Evolutionary conservation across 169 alveolate genomes (phyloP), one percentile per base, ranked within the genome.

Genomic region (Babesia bigemina): DNA sequence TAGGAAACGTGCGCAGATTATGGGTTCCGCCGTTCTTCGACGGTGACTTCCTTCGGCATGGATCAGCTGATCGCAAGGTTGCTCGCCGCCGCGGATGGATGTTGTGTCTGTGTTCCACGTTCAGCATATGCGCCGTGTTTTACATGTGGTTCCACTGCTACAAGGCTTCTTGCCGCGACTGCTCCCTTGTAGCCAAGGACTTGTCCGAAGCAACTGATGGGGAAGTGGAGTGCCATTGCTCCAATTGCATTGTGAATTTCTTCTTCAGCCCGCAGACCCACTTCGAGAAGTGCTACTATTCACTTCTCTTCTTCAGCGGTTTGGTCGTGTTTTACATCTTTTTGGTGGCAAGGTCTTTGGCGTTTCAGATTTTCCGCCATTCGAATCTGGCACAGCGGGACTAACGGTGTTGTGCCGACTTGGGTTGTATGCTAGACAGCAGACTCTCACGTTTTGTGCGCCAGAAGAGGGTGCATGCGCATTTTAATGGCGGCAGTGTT

Each of bases 251-350:
- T 22, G 55, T 29, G 19, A 70, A 81, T 50, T 33, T 9, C 28
- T 59, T 81, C 62, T 71, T 76, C 74, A 58, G 36, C 45, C 42
- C 84, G 45, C 17, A n/a, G 0, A 81, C 85, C 14, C 88, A 81
- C 66, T 81, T 69, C 48, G 88, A 81, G 66, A 81, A 81, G 72
- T 81, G 88, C 67, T 81, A 81, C 60, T 81, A 81, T 63, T 72
- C 88, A 19, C 72, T 36, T 29, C 55, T 81, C 39, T 47, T 53
- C 49, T 72, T 81, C 63, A 71, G 60, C 56, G 65, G 78, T 17
- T 26, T 81, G 26, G 57, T 63, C 52, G 28, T 58, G 47, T 33
- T 81, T 7, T 65, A 33, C 55, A 12, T 55, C 3, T 47, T 63
- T 33, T 3, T 26, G 21, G 19, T 81, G 13, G 65, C 63, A 28